Base-by-base conservation (phyloP, 169 alveolate species). In the Condylostoma magnum region DNA sequence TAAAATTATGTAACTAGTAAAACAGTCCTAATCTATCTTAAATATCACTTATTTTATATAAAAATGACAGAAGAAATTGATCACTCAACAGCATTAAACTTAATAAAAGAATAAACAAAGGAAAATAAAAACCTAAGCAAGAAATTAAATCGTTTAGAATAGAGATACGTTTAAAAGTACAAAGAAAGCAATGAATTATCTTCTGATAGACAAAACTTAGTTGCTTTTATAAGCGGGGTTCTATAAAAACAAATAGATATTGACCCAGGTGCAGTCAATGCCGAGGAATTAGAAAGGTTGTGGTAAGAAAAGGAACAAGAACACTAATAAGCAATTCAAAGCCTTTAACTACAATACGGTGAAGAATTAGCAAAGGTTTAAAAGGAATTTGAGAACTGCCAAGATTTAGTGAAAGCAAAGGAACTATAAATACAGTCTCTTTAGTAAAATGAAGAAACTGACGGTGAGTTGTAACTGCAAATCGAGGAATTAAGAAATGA, bases 291-390 rank as follows among this genome's bases (percentile, higher is more conserved):
- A 27, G 73, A 63, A 22, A 20, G 47, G 22, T 3, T 33, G 27
- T 63, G 73, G 67, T 31, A 31, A 6, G 15, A 47, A 3, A 67
- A 48, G 50, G 66, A 67, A 25, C 56, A 67, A 67, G 76, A 46
- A 3, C 27, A 47, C 12, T 27, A 67, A 67, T 48, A 36, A 67
- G 22, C 20, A 18, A 30, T 67, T 10, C 41, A 36, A 18, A 22
- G 30, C 3, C 12, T 67, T 18, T 48, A 27, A 33, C 31, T 48
- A 34, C 22, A 25, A 1, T 10, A 47, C 10, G 50, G 25, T 50
- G 76, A 67, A 25, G 48, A 48, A 48, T 28, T 31, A 20, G 37
- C 15, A 25, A 48, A 67, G 36, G 18, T 67, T 15, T 33, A 46
- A 46, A n/a, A 20, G 18, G 65, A 67, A 30, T 31, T 50, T 8